Conservation (phyloP, 2,329 filamentous ascomycete genomes). For the Cytospora leucostoma region DNA sequence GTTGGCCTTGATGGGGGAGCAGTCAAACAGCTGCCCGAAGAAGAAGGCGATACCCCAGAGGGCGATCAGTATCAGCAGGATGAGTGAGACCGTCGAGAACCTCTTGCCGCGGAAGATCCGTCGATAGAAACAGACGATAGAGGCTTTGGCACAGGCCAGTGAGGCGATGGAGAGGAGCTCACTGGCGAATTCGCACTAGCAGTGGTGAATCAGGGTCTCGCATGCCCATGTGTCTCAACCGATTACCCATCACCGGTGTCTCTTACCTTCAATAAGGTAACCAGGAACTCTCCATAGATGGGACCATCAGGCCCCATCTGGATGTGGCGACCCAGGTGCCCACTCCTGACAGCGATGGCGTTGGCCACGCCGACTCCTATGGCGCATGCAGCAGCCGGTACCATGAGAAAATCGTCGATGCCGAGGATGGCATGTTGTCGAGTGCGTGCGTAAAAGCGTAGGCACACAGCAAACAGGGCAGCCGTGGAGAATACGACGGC, state of each 20-base stretch:
- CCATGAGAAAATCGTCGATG: background rate
- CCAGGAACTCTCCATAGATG: background rate
- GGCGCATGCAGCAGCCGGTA: background rate
- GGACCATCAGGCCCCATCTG: background rate
- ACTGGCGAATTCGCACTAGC: background rate
- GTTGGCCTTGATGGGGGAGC: background rate
- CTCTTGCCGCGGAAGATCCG: background rate
- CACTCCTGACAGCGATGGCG: background rate
- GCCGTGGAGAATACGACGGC: background rate
- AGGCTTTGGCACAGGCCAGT: background rate
- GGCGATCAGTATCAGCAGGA: background rate
- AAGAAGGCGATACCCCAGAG: background rate
- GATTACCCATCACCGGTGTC: background rate
- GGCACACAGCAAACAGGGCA: background rate
- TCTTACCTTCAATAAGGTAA: background rate
- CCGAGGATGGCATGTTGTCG: background rate
- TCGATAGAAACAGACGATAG: constrained; percentile 2
- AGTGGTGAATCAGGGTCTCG: background rate
- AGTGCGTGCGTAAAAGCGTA: background rate
- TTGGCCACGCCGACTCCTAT: constrained; percentile 5
- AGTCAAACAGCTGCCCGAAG: background rate
- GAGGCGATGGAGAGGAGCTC: background rate
- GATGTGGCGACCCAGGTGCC: background rate
- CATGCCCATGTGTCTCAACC: background rate
- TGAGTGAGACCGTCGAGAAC: background rate